phyloP scores from a whole-genome alignment of 192 early-diverging fungal genomes.

The Coemansia sp. region DNA sequence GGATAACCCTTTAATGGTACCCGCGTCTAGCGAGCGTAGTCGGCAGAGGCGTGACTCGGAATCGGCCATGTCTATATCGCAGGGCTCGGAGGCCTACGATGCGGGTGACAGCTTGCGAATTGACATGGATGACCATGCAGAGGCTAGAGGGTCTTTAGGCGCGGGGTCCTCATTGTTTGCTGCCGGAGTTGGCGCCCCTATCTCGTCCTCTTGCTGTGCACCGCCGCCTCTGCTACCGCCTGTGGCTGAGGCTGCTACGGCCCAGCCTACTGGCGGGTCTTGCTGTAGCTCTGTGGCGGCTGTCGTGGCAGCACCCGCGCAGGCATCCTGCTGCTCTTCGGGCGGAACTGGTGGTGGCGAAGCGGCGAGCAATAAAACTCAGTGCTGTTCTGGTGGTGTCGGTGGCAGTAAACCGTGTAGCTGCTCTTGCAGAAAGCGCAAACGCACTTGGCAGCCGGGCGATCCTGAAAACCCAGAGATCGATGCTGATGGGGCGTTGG shows the following conservation, averaged over 20 bases:
- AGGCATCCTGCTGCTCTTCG: constrained; percentile 22
- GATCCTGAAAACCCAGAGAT: constrained; percentile 23
- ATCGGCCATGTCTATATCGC: background rate
- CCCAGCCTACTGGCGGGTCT: constrained; percentile 12
- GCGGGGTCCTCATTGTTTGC: background rate
- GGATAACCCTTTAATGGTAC: background rate
- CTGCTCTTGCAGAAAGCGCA: constrained; percentile 19
- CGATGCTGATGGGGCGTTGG: constrained; percentile 54
- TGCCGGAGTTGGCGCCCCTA: background rate
- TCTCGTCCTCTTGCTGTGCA: background rate
- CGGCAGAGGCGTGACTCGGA: background rate
- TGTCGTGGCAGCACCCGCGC: background rate
- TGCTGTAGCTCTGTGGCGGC: constrained; percentile 4
- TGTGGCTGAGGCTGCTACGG: background rate
- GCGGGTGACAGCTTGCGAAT: background rate
- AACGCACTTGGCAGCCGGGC: constrained; percentile 29
- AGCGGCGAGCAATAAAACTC: background rate
- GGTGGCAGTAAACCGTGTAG: constrained; percentile 9
- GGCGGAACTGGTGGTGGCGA: background rate
- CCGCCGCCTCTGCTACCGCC: background rate
- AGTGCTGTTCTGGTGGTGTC: background rate
- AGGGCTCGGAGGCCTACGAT: background rate
- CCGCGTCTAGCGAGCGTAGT: background rate
- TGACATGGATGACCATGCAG: background rate
- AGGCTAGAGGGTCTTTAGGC: background rate